phyloP scores from a whole-genome alignment of 495 filamentous ascomycete genomes.

The Penicillium samsonianum region DNA sequence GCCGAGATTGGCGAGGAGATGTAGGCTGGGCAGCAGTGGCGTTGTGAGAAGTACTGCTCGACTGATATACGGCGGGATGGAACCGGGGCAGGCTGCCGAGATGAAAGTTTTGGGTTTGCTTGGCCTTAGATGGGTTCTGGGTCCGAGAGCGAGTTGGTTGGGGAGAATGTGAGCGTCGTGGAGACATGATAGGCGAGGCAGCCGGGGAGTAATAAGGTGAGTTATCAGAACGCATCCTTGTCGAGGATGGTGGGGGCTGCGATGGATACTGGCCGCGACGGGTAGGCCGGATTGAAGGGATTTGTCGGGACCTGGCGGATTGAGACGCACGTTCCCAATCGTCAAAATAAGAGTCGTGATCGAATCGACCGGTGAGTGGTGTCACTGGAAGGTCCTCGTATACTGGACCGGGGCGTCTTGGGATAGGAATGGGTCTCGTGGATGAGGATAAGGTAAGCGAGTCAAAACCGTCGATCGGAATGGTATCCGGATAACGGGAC shows the following conservation, averaged over 20 bases:
- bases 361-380: constrained; percentile 47
- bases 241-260: constrained; percentile 16
- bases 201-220: constrained; percentile 42
- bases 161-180: constrained; percentile 39
- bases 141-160: constrained; percentile 32
- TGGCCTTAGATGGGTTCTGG: constrained; percentile 37
- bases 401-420: constrained; percentile 26
- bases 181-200: constrained; percentile 40
- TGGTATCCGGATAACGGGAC: constrained; percentile 17
- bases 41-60: constrained; percentile 24
- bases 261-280: constrained; percentile 22
- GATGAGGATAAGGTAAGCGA: constrained; percentile 34
- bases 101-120: constrained; percentile 40
- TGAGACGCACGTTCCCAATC: constrained; percentile 37
- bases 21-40: constrained; percentile 25
- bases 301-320: constrained; percentile 25
- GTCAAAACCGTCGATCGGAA: constrained; percentile 30
- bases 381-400: constrained; percentile 46
- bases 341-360: constrained; percentile 40
- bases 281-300: constrained; percentile 12
- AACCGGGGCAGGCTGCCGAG: constrained; percentile 49
- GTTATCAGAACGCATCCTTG: constrained; percentile 43
- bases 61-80: constrained; percentile 52
- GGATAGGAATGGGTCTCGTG: constrained; percentile 47
- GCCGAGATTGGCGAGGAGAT: constrained; percentile 37